Base-by-base conservation (phyloP, 495 filamentous ascomycete genomes). In the Penicillium taxi region DNA sequence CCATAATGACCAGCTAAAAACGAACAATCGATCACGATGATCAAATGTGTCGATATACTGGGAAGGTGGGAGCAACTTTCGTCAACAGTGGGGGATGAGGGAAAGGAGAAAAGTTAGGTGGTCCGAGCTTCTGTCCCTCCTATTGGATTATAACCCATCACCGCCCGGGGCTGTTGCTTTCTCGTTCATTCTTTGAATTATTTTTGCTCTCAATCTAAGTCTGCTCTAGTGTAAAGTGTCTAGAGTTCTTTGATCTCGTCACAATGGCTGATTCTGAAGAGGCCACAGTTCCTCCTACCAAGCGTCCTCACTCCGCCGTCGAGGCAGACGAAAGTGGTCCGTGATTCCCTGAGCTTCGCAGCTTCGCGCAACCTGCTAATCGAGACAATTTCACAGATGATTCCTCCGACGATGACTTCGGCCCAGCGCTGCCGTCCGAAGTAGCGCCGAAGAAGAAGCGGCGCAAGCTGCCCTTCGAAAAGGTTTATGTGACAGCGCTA, bases 321-420 rank as follows among this genome's bases (percentile, higher is more conserved):
- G 63, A 64, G 4, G 56, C 24, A 13, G 55, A 59, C 23, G 50
- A 62, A 30, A 53, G 57, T 36, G 58, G 59, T 63, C 32, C 44
- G 54, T 52, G 25, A 24, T 17, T 21, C 26, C 13, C 22, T 28
- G n/a, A 27, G 27, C 34, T 37, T 13, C 14, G 35, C 27, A 32
- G 33, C 31, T 39, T 26, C 26, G 20, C 35, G 26, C 37, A 35
- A 41, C 36, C 48, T 24, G 59, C 45, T 44, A n/a, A 37, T 25
- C 35, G 19, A 31, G 25, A 35, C 36, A 17, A n/a, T n/a, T n/a
- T n/a, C n/a, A 7, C 25, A 64, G 64, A 48, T 30, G 55, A 55
- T 34, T 94, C 86, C 11, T 84, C 82, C 1, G 89, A 95, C 50
- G 91, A 98, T 67, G 88, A 93, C 55, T 88, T 96, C 58, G 93